Percentiles rank a stretch among this genome's conserved stretches.
Evolutionary conservation across 306 rosid genomes (phyloP).

Genomic region (Benincasa hispida): DNA sequence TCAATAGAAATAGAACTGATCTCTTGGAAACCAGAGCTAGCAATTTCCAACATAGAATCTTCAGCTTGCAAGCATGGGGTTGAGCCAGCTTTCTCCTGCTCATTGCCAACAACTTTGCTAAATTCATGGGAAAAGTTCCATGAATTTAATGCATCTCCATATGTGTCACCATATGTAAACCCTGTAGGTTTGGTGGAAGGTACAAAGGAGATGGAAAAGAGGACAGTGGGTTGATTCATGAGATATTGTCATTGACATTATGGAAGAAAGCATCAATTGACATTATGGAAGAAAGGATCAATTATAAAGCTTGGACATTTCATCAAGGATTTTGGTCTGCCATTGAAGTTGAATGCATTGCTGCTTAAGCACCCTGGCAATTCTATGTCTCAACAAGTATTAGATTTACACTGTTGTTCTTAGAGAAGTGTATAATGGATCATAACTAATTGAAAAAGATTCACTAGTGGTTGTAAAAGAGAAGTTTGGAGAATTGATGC

Average conservation of each 20-base stretch:
- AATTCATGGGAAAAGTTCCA: slow-evolving; percentile 61
- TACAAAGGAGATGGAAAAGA: slow-evolving; percentile 69
- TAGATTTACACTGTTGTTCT: slow-evolving; percentile 62
- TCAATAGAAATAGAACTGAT: slow-evolving; percentile 68
- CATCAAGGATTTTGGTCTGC: slow-evolving; percentile 51
- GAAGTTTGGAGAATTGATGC: slow-evolving; percentile 82
- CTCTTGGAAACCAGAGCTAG: slow-evolving; percentile 58
- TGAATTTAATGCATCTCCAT: slow-evolving; percentile 47
- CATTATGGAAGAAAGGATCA: slow-evolving; percentile 71
- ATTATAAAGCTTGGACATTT: slow-evolving; percentile 73
- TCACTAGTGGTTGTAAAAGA: slow-evolving; percentile 65
- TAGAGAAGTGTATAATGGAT: slow-evolving; percentile 60
- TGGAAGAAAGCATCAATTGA: too few species aligned
- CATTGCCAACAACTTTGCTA: slow-evolving; percentile 61
- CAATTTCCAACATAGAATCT: slow-evolving; percentile 46
- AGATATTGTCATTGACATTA: slow-evolving; percentile 65
- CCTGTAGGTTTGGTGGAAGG: slow-evolving; percentile 29
- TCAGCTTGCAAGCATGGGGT: slow-evolving; percentile 24
- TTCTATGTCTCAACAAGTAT: slow-evolving; percentile 81
- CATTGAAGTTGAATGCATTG: slow-evolving; percentile 51
- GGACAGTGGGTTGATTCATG: slow-evolving; percentile 73
- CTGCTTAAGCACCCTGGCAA: slow-evolving; percentile 68
- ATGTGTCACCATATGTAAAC: slow-evolving; percentile 59
- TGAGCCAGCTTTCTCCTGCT: slow-evolving; percentile 43
- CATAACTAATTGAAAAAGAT: slow-evolving; percentile 58